Percentiles rank a stretch among this genome's conserved stretches.
phyloP scores from a whole-genome alignment of 2,329 filamentous ascomycete genomes.

The Keithomyces neogunnii region DNA sequence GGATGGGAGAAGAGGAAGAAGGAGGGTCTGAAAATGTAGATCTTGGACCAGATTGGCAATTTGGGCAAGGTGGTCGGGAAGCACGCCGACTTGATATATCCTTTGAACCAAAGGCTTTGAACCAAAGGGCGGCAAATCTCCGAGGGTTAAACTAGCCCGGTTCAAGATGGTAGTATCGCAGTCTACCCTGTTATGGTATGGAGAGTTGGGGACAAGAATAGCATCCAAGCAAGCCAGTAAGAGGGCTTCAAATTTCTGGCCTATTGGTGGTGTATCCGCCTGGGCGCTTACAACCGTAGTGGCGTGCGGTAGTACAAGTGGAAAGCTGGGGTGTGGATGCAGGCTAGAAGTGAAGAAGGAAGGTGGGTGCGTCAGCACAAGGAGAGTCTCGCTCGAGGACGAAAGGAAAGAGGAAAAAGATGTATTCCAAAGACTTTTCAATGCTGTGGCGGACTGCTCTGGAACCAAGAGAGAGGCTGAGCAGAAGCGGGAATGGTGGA shows the following conservation, averaged over 20 bases:
- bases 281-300: conserved; percentile 15
- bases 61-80: conserved; percentile 1
- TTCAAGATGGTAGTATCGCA: background rate
- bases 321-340: conserved; percentile 4
- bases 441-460: no score
- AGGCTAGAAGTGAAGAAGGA: background rate
- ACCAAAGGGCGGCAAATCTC: background rate
- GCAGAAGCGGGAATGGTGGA: no score
- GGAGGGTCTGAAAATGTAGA: conserved; percentile 10
- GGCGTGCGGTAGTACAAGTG: conserved; percentile 12
- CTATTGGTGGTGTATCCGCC: conserved; percentile 13
- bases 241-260: conserved; percentile 1
- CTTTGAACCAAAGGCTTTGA: background rate
- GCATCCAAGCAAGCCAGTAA: conserved; percentile 4
- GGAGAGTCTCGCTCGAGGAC: background rate
- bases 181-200: background rate
- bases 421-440: no score
- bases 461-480: no score
- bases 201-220: conserved; percentile 9
- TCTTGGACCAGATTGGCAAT: conserved; percentile 4
- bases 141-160: background rate
- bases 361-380: background rate
- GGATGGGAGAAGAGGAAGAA: background rate
- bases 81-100: conserved; percentile 9
- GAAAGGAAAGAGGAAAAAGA: background rate